Conservation (phyloP, 2,329 filamentous ascomycete species). For the Saccharata proteae region DNA sequence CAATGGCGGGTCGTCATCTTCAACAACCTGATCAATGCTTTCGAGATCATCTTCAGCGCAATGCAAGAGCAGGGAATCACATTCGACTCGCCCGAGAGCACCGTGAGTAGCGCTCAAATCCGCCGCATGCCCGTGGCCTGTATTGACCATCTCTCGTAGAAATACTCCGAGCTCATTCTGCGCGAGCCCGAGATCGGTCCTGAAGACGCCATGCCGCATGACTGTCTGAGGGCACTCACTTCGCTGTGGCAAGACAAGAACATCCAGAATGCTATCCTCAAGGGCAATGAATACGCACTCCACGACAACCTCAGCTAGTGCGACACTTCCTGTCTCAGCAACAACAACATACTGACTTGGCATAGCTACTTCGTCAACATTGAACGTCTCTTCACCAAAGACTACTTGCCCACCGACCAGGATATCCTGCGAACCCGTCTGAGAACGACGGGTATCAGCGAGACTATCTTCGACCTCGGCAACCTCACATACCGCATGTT, state of each 20-base stretch:
- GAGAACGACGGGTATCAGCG: slow-evolving; percentile 88
- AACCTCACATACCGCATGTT: slow-evolving; percentile 95
- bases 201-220: slow-evolving; percentile 65
- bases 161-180: slow-evolving; percentile 64
- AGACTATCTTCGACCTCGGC: slow-evolving; percentile 85
- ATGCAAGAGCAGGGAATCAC: slow-evolving; percentile 76
- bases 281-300: slow-evolving; percentile 91
- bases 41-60: slow-evolving; percentile 78
- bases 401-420: slow-evolving; percentile 84
- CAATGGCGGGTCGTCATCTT: slow-evolving; percentile 95
- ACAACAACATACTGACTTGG: slow-evolving; percentile 12
- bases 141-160: slow-evolving; percentile 36
- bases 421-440: slow-evolving; percentile 84
- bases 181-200: slow-evolving; percentile 71
- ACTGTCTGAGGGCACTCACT: slow-evolving; percentile 72
- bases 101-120: slow-evolving; percentile 42
- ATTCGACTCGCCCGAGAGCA: slow-evolving; percentile 68
- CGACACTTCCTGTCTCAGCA: slow-evolving; percentile 23
- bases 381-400: slow-evolving; percentile 49
- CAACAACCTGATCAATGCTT: slow-evolving; percentile 84
- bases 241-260: slow-evolving; percentile 72
- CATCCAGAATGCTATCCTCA: slow-evolving; percentile 75
- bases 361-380: slow-evolving; percentile 65
- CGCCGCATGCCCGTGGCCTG: slow-evolving; percentile 5
- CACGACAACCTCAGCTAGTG: slow-evolving; percentile 95